Evolutionary conservation across 495 filamentous ascomycete species (phyloP), one percentile per base, ranked within the genome.

Genomic region (Hypoxylon perforatum): DNA sequence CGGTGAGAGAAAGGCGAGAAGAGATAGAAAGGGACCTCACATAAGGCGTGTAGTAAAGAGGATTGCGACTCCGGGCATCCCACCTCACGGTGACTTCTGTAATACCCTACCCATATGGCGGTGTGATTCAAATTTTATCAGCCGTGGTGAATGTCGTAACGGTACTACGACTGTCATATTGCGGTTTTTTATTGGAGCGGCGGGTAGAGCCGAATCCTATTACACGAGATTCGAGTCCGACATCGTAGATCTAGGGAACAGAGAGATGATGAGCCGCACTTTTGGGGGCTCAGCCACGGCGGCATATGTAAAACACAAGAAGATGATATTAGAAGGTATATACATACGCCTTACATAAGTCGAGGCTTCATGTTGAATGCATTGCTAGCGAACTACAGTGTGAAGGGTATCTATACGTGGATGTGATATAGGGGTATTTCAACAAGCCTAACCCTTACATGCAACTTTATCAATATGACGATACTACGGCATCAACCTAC

Each of bases 121-220:
- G 15, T 17, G 12, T 41, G 38, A 17, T 17, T 15, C 1, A 15
- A 41, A n/a, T 15, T 55, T 60, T 55, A 66, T 21, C 63, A 61
- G 57, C 50, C 63, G 51, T 46, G 56, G n/a, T 25, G 15, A 12
- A 23, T 10, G 48, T 39, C 30, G 15, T 19, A 30, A 35, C 38
- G 38, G 12, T 54, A 18, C 14, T 49, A 21, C 11, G 0, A 4
- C n/a, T 28, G 21, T 7, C n/a, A 12, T n/a, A 41, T 17, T 17
- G 41, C 14, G 17, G 14, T 10, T 9, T 14, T 8, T 50, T 1
- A 45, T 54, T 45, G 41, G 50, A n/a, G 19, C 39, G 22, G 42
- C 4, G 42, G 33, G 28, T 8, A 48, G 35, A 33, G 6, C 49
- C 54, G 54, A 25, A 33, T 14, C 11, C 38, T 9, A 36, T 15